phyloP scores from a whole-genome alignment of 2,329 filamentous ascomycete genomes.

The Albifimbria verrucaria region DNA sequence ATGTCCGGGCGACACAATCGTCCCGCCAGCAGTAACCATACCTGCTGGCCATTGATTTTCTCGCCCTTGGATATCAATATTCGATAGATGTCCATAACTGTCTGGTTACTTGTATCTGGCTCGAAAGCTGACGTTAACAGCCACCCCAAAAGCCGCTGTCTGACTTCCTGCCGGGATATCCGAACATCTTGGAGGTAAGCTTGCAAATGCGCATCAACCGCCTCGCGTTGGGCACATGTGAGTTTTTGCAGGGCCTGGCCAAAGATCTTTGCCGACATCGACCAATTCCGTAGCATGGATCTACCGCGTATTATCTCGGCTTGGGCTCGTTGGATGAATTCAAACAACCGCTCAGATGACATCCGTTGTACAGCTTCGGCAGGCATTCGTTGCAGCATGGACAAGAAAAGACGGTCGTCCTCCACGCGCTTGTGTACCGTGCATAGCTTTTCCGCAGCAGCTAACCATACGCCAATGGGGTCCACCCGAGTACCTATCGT shows the following conservation, averaged over 20 bases:
- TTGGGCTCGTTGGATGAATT: too few relatives aligned
- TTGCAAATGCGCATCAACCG: not conserved
- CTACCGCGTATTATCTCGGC: too few relatives aligned
- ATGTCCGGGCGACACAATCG: not conserved
- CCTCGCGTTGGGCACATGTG: not conserved
- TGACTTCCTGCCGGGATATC: not conserved
- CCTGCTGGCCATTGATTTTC: not conserved
- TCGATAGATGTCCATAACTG: not conserved
- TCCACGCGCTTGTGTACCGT: too few relatives aligned
- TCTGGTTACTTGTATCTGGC: not conserved
- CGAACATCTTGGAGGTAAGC: not conserved
- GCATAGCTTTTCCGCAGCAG: too few relatives aligned
- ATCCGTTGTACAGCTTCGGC: too few relatives aligned
- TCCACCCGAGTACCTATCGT: too few relatives aligned
- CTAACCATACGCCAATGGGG: too few relatives aligned
- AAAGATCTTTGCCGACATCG: slow-evolving; percentile 3
- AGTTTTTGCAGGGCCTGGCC: not conserved
- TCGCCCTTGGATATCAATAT: not conserved
- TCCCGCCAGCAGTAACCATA: not conserved
- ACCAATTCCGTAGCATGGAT: too few relatives aligned
- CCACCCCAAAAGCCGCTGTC: not conserved
- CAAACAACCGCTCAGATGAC: too few relatives aligned
- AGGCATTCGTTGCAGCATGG: too few relatives aligned
- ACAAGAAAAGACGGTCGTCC: too few relatives aligned
- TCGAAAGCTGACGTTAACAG: not conserved